These are phyloP conservation scores for Leptodermis oblonga DNA, from an alignment of 257 asterid genomes.

Conservation along the genomic window DNA sequence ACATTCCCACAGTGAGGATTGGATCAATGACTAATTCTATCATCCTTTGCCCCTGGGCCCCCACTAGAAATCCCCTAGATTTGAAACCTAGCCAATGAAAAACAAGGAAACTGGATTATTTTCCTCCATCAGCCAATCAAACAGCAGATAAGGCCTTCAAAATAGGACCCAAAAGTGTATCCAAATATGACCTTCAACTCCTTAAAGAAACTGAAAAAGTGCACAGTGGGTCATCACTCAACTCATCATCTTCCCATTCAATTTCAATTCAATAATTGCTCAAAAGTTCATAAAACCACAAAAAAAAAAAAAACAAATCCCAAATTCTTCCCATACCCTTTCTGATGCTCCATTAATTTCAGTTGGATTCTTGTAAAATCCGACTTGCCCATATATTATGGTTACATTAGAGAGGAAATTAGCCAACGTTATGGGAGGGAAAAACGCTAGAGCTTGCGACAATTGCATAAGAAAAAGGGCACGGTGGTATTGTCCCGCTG, in stretches of 20 bases:
- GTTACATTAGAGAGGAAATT: constrained; percentile 33
- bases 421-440: constrained; percentile 56
- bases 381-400: constrained; percentile 23
- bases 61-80: constrained; percentile 49
- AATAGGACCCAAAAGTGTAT: constrained; percentile 32
- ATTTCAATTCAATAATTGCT: constrained; percentile 49
- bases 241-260: constrained; percentile 17
- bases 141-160: constrained; percentile 45
- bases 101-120: constrained; percentile 28
- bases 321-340: constrained; percentile 8
- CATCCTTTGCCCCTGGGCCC: constrained; percentile 26
- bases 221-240: constrained; percentile 60
- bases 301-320: not conserved
- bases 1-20: constrained; percentile 9
- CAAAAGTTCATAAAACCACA: not conserved
- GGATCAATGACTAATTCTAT: constrained; percentile 31
- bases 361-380: constrained; percentile 10
- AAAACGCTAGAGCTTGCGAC: constrained; percentile 72
- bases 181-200: constrained; percentile 1
- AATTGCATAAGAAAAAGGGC: constrained; percentile 60
- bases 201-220: constrained; percentile 42
- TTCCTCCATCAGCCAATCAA: constrained; percentile 43
- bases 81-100: constrained; percentile 49
- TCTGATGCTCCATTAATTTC: not conserved
- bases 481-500: constrained; percentile 75